A percentile compares a stretch with the other conserved stretches of the same genome.
Conservation (phyloP, 2,329 filamentous ascomycete species). For the Metarhizium guizhouense region DNA sequence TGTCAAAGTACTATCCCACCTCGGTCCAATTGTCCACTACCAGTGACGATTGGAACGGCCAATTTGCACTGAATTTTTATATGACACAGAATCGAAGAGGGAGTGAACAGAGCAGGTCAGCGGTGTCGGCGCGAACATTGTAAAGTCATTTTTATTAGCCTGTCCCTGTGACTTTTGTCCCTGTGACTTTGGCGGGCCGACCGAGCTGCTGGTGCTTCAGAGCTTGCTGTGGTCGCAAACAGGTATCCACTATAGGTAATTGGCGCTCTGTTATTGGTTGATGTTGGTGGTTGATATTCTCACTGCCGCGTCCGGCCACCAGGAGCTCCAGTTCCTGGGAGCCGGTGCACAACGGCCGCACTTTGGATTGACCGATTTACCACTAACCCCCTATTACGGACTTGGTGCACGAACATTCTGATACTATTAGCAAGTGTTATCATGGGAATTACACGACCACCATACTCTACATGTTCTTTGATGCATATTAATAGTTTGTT, state of each 20-base stretch:
- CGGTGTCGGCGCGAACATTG: conserved; percentile 18
- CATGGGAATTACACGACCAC: too few species aligned
- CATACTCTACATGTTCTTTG: too few species aligned
- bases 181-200: neutral
- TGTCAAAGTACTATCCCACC: neutral
- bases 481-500: neutral
- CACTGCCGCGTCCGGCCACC: neutral
- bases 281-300: neutral
- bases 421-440: too few species aligned
- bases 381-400: too few species aligned
- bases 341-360: too few species aligned
- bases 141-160: conserved; percentile 16
- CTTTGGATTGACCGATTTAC: too few species aligned
- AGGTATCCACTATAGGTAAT: conserved; percentile 8
- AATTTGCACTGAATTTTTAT: neutral
- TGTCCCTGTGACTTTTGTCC: conserved; percentile 20
- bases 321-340: neutral
- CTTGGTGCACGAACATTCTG: too few species aligned
- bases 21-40: neutral
- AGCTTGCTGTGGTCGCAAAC: neutral
- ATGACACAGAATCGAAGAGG: neutral
- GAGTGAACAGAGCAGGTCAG: conserved; percentile 11
- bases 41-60: neutral
- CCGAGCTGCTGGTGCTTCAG: neutral
- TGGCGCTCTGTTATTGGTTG: conserved; percentile 7